Percentiles rank a stretch among this genome's conserved stretches.
These are phyloP conservation scores for Yamadazyma laniorum DNA, from an alignment of 805 yeast genomes.

Conservation along the genomic window DNA sequence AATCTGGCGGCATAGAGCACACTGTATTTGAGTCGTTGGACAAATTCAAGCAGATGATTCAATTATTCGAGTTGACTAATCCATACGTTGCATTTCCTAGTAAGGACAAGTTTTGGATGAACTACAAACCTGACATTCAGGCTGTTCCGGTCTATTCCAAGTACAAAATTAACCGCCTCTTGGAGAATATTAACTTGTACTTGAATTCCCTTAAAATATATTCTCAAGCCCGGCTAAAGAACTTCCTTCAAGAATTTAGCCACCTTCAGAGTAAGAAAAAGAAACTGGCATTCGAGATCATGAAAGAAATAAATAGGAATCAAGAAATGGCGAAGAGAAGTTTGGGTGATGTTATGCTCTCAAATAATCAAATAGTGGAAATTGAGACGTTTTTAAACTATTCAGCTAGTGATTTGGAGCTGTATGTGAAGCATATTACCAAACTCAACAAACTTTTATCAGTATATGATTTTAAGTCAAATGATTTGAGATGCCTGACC, in stretches of 20 bases:
- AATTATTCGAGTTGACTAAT: slow-evolving; percentile 21
- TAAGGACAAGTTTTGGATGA: slow-evolving; percentile 20
- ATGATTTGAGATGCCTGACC: slow-evolving; percentile 26
- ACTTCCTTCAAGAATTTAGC: slow-evolving; percentile 1
- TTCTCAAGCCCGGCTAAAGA: slow-evolving; percentile 6
- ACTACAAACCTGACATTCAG: slow-evolving; percentile 26
- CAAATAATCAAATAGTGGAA: slow-evolving; percentile 29
- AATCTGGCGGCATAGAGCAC: neutral
- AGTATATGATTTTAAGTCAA: slow-evolving; percentile 30
- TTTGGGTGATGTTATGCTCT: slow-evolving; percentile 25
- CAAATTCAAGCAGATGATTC: slow-evolving; percentile 22
- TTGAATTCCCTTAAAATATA: slow-evolving; percentile 39
- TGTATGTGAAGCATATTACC: slow-evolving; percentile 25
- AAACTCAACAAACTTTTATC: slow-evolving; percentile 37
- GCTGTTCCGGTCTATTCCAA: slow-evolving; percentile 40
- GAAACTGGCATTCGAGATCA: slow-evolving; percentile 32
- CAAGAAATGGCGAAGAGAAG: slow-evolving; percentile 20
- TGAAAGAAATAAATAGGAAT: slow-evolving; percentile 13
- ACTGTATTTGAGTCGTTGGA: slow-evolving; percentile 18
- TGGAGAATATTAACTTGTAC: slow-evolving; percentile 49
- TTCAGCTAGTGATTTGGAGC: slow-evolving; percentile 42
- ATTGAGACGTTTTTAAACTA: slow-evolving; percentile 49
- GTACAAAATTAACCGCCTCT: slow-evolving; percentile 45
- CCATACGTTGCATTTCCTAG: slow-evolving; percentile 22
- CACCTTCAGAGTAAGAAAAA: slow-evolving; percentile 9